These are phyloP conservation scores for Uncinocarpus reesii DNA, from an alignment of 2,329 filamentous ascomycete genomes.

Conservation along the genomic window DNA sequence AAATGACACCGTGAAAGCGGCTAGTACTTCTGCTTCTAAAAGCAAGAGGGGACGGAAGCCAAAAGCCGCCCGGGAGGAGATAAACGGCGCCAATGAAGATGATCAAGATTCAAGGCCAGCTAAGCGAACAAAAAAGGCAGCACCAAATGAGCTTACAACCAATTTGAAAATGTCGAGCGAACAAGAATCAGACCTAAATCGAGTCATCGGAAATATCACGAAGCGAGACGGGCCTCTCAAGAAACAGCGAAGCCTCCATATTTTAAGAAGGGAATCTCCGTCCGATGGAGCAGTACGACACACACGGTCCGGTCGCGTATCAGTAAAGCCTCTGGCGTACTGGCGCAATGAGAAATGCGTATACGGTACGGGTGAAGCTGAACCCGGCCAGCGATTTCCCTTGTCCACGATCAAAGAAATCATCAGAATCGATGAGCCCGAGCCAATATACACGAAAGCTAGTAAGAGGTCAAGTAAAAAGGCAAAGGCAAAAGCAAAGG, in stretches of 20 bases:
- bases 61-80: conserved; percentile 18
- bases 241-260: conserved; percentile 41
- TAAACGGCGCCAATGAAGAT: conserved; percentile 17
- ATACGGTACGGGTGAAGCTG: conserved; percentile 53
- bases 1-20: not conserved
- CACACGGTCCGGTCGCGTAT: conserved; percentile 66
- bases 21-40: conserved; percentile 15
- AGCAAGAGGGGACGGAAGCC: conserved; percentile 26
- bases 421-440: conserved; percentile 58
- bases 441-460: conserved; percentile 28
- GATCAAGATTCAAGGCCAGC: conserved; percentile 22
- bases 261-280: conserved; percentile 43
- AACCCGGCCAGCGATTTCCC: conserved; percentile 49
- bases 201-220: conserved; percentile 36
- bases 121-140: conserved; percentile 27
- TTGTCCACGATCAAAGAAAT: conserved; percentile 65
- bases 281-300: conserved; percentile 49
- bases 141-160: conserved; percentile 19
- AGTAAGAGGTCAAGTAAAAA: conserved; percentile 30
- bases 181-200: conserved; percentile 31
- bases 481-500: conserved; percentile 29
- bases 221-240: conserved; percentile 38
- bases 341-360: conserved; percentile 79
- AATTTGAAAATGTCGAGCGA: conserved; percentile 24
- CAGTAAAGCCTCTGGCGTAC: conserved; percentile 66